Evolutionary conservation across 2,329 filamentous ascomycete genomes (phyloP), one percentile per base, ranked within the genome.

Genomic region (Pseudopyricularia javanii): DNA sequence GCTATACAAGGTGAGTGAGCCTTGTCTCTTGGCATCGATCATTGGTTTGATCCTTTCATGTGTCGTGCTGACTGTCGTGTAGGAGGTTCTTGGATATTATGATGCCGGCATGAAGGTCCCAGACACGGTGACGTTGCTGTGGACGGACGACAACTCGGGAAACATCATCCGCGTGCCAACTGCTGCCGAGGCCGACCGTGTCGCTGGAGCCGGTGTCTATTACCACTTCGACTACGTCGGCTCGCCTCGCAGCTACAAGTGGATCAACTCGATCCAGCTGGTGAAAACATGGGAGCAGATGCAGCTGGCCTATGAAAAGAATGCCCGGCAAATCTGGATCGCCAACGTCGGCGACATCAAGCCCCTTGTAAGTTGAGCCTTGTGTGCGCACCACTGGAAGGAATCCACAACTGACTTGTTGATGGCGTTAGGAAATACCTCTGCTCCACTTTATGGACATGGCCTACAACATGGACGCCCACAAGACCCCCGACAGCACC

Each of bases 211-310:
- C 24, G 80, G 80, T 30, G 74, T 82, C 7, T 81, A 81, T 59
- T 81, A 81, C 56, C 70, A 72, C 56, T 70, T 73, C 53, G 69
- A 73, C 55, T 70, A 81, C 54, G 80, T 83, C 22, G 80, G 80
- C 12, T 75, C 75, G 47, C 75, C 79, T 14, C 71, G 79, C 45
- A 72, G 76, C 63, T 80, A 78, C 63, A 80, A 78, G 57, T 80
- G 78, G 72, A 82, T 85, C 60, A 85, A 85, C 60, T 85, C 80
- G 0, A 80, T 83, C 48, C 78, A 82, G 55, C 67, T 85, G 20
- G 74, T 79, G 59, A 84, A 83, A 66, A 82, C 79, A 0, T 80
- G 79, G 65, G 78, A 85, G 60, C 76, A 86, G 64, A 80, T 86
- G 76, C 73, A 76, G 58, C 71, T 83, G 5, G 76, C 82, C 2